These are phyloP conservation scores for Suillus weaverae DNA, from an alignment of 768 basidiomycete species.

Conservation along the genomic window DNA sequence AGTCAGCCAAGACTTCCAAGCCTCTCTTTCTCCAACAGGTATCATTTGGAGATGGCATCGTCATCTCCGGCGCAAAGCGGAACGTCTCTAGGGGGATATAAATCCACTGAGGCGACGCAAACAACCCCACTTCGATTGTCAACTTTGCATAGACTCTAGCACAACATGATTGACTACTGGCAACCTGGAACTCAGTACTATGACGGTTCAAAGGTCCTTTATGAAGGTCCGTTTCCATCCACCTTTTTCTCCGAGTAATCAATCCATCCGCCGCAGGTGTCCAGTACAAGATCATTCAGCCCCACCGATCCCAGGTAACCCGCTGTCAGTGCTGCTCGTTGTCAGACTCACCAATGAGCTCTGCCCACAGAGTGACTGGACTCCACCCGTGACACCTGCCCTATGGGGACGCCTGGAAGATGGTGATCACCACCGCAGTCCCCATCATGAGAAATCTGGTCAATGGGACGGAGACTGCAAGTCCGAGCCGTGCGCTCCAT, in stretches of 20 bases:
- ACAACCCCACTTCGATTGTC: neutral
- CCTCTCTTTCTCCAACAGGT: neutral
- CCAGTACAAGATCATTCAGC: conserved; percentile 69
- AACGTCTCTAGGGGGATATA: neutral
- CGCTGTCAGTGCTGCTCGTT: neutral
- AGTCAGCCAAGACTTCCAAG: neutral
- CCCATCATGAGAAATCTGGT: conserved; percentile 15
- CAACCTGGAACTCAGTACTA: conserved; percentile 64
- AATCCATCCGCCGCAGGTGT: conserved; percentile 32
- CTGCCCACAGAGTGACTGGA: conserved; percentile 59
- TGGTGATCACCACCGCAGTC: conserved; percentile 24
- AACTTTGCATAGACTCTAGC: neutral
- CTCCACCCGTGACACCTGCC: conserved; percentile 59
- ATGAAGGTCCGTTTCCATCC: conserved; percentile 42
- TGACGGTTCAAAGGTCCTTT: conserved; percentile 53
- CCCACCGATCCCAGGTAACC: conserved; percentile 66
- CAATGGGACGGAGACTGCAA: conserved; percentile 22
- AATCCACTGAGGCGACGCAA: neutral
- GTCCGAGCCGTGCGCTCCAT: conserved; percentile 2
- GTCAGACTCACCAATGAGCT: conserved; percentile 10
- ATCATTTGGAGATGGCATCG: neutral
- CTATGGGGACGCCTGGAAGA: conserved; percentile 62
- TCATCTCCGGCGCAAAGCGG: neutral
- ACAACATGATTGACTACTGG: conserved; percentile 50
- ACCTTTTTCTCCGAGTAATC: conserved; percentile 12